Evolutionary conservation across 768 basidiomycete species (phyloP), one percentile per base, ranked within the genome.

Genomic region (Suillus bovinus): DNA sequence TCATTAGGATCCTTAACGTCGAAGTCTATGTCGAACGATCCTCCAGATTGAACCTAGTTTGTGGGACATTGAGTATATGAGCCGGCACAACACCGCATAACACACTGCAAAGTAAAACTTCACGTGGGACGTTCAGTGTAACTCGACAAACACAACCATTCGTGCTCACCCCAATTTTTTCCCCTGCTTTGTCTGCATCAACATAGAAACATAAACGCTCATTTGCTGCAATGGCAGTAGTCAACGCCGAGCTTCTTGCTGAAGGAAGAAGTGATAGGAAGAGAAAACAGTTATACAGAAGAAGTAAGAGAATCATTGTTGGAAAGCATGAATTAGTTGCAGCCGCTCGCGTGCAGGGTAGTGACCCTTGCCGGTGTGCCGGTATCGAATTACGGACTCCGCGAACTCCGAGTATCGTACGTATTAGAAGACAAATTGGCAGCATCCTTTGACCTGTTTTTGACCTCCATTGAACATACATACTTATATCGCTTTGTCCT

Each of bases 81-180:
- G 27, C n/a, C 27, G 27, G 7, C 20, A 27, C 3, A 16, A 39
- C 39, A 6, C 24, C 11, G 17, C 27, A 5, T 39, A 24, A 79
- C 89, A 61, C 77, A 93, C 96, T 66, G 96, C 96, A 81, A 94
- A 99, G 80, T 98, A 98, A 78, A 99, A 98, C 86, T 98, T 64
- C 64, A 49, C 17, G 47, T 17, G 44, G 66, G 52, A 36, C 33
- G 53, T 61, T 70, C 41, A 64, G 61, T 42, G 62, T 34, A 46
- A 56, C 38, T 63, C 50, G 50, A 54, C 24, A 13, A 46, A 49
- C 29, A 14, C 56, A 52, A 49, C 41, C 52, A 20, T 22, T 60
- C 57, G 58, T 34, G 83, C 88, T 67, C 76, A 90, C 91, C 56
- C 92, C 89, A 67, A 95, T 87, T 82, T 94, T 96, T 81, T 94